A percentile compares a stretch with the other conserved stretches of the same genome.
Conservation (phyloP, 2,329 filamentous ascomycete genomes). For the Monosporascus sp. region DNA sequence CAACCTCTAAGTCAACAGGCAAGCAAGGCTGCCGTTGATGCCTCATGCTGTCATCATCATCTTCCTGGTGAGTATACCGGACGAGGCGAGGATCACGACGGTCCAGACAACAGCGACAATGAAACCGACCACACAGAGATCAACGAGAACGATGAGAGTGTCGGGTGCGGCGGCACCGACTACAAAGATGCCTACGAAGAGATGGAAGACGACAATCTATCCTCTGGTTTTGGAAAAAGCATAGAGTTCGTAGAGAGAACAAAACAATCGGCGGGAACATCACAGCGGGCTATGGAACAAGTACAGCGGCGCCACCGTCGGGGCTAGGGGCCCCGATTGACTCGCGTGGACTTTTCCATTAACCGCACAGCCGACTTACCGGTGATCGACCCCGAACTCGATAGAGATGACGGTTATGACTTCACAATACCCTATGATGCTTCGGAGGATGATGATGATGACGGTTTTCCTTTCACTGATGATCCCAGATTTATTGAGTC, state of each 20-base stretch:
- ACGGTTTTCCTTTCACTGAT: constrained; percentile 45
- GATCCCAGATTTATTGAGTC: constrained; percentile 62
- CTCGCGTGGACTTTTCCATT: constrained; percentile 14
- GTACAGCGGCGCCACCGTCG: neutral
- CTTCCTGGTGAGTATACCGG: constrained; percentile 42
- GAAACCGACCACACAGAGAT: constrained; percentile 26
- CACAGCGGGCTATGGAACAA: constrained; percentile 4
- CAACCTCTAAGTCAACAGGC: constrained; percentile 19
- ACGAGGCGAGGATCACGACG: constrained; percentile 14
- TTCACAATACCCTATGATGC: constrained; percentile 41
- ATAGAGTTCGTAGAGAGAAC: constrained; percentile 9
- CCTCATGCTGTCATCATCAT: constrained; percentile 38
- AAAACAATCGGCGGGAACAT: constrained; percentile 1
- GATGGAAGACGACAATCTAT: constrained; percentile 7
- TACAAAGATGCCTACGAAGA: constrained; percentile 9
- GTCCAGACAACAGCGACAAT: constrained; percentile 28
- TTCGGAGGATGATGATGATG: constrained; percentile 55
- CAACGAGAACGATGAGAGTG: constrained; percentile 28
- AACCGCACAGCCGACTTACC: constrained; percentile 10
- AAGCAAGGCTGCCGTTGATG: constrained; percentile 28
- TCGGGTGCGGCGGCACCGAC: constrained; percentile 21
- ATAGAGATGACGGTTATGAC: constrained; percentile 22
- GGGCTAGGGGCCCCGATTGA: constrained; percentile 12
- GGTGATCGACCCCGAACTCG: constrained; percentile 4
- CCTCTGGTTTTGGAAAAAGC: constrained; percentile 6